These are phyloP conservation scores for Trichosporon sp. DNA, from an alignment of 1,284 basidiomycete species.

Conservation along the genomic window DNA sequence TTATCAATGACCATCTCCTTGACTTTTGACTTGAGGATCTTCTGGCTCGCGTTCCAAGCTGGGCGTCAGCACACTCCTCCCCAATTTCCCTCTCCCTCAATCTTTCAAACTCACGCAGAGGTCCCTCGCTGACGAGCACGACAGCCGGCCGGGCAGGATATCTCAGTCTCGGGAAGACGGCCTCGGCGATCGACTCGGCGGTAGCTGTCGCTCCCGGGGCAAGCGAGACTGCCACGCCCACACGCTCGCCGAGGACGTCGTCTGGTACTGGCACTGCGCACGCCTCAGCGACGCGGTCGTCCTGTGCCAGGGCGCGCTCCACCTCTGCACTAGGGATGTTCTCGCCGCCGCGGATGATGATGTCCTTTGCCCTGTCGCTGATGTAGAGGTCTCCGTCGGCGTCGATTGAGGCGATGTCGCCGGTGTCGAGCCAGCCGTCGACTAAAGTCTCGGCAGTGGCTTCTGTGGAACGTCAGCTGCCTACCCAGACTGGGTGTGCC, in stretches of 20 bases:
- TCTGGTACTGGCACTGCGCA: constrained; percentile 38
- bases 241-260: constrained; percentile 34
- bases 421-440: constrained; percentile 42
- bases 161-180: constrained; percentile 11
- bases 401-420: constrained; percentile 39
- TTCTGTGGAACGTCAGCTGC: constrained; percentile 7
- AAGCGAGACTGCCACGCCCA: constrained; percentile 35
- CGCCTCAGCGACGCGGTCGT: constrained; percentile 32
- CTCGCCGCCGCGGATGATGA: constrained; percentile 45
- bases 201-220: constrained; percentile 10
- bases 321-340: constrained; percentile 38
- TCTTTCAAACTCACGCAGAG: constrained; percentile 11
- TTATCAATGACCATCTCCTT: constrained; percentile 15
- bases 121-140: constrained; percentile 7
- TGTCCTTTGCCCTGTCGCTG: constrained; percentile 35
- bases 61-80: not conserved
- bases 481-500: not conserved
- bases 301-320: constrained; percentile 38
- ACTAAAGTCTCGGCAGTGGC: constrained; percentile 10
- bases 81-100: not conserved
- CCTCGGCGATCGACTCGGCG: constrained; percentile 5
- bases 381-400: constrained; percentile 37
- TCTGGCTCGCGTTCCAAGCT: constrained; percentile 19
- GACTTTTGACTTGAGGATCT: constrained; percentile 16
- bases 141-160: constrained; percentile 15